Evolutionary conservation across 768 basidiomycete species (phyloP).

Genomic region (Hirschioporus abietinus): DNA sequence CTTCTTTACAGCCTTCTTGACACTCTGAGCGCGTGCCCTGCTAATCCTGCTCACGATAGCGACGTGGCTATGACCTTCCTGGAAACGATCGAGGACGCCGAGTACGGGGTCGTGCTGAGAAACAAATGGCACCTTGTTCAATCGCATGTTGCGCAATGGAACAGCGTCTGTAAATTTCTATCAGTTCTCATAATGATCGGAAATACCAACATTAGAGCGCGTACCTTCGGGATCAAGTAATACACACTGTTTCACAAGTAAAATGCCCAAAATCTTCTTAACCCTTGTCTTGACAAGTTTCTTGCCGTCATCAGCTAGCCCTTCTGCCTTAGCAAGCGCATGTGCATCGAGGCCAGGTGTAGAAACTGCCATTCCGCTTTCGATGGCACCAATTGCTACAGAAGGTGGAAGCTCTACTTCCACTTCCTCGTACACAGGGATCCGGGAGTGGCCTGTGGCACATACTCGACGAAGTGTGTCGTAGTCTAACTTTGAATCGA

Average conservation of each 20-base stretch:
- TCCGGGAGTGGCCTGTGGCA: slow-evolving; percentile 75
- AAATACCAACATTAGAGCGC: background rate
- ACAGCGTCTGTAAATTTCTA: slow-evolving; percentile 53
- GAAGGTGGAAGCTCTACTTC: slow-evolving; percentile 45
- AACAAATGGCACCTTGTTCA: slow-evolving; percentile 84
- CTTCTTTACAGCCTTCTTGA: slow-evolving; percentile 79
- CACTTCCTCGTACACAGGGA: slow-evolving; percentile 78
- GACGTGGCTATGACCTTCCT: slow-evolving; percentile 89
- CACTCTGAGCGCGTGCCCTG: slow-evolving; percentile 64
- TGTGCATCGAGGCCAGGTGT: background rate
- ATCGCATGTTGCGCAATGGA: slow-evolving; percentile 74
- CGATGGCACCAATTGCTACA: slow-evolving; percentile 14
- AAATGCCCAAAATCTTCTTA: slow-evolving; percentile 81
- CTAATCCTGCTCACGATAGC: slow-evolving; percentile 81
- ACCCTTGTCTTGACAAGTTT: slow-evolving; percentile 31
- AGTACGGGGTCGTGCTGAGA: slow-evolving; percentile 82
- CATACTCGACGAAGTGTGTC: slow-evolving; percentile 71
- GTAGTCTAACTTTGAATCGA: slow-evolving; percentile 78
- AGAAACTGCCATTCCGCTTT: background rate
- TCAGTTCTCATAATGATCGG: background rate
- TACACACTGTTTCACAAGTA: slow-evolving; percentile 87
- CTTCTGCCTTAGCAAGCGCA: background rate
- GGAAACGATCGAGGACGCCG: slow-evolving; percentile 82
- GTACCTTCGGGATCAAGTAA: slow-evolving; percentile 79
- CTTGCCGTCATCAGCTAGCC: background rate